A percentile compares a stretch with the other conserved stretches of the same genome.
Conservation (phyloP, 208 protist genomes). For the Crithidia thermophila region DNA sequence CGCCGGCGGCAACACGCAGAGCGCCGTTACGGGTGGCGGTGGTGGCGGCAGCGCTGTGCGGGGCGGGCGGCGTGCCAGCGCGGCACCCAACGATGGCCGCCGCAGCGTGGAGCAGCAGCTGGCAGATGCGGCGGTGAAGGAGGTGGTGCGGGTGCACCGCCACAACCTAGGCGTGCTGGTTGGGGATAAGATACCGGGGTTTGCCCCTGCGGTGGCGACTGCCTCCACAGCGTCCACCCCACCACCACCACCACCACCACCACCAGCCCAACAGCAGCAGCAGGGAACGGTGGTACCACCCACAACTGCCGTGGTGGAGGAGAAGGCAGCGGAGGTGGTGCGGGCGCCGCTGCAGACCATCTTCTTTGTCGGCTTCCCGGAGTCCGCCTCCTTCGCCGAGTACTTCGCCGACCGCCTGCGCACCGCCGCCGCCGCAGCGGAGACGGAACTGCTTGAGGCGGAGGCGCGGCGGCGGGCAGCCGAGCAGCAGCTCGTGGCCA, state of each 20-base stretch:
- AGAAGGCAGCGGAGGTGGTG: not conserved
- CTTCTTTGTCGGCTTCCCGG: conserved; percentile 73
- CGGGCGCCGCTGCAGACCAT: conserved; percentile 33
- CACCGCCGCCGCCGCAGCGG: conserved; percentile 38
- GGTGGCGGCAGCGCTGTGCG: conserved; percentile 9
- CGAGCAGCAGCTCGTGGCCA: conserved; percentile 25
- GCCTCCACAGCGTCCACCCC: not conserved
- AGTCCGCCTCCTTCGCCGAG: conserved; percentile 59
- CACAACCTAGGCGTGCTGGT: conserved; percentile 57
- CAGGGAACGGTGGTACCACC: no score
- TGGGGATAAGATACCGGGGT: conserved; percentile 28
- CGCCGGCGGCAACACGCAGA: not conserved
- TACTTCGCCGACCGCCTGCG: conserved; percentile 48
- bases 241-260: no score
- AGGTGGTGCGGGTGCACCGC: conserved; percentile 65
- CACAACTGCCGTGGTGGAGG: not conserved
- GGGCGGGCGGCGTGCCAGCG: conserved; percentile 2
- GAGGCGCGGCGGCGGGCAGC: conserved; percentile 29
- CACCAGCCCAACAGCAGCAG: no score
- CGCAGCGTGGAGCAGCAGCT: conserved; percentile 49
- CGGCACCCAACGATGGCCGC: conserved; percentile 30
- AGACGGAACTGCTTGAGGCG: conserved; percentile 49
- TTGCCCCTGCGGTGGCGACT: not conserved
- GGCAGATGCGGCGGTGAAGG: conserved; percentile 48
- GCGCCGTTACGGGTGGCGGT: not conserved